Conservation (phyloP, 2,329 filamentous ascomycete species). For the Aspergillus brunneoviolaceus region DNA sequence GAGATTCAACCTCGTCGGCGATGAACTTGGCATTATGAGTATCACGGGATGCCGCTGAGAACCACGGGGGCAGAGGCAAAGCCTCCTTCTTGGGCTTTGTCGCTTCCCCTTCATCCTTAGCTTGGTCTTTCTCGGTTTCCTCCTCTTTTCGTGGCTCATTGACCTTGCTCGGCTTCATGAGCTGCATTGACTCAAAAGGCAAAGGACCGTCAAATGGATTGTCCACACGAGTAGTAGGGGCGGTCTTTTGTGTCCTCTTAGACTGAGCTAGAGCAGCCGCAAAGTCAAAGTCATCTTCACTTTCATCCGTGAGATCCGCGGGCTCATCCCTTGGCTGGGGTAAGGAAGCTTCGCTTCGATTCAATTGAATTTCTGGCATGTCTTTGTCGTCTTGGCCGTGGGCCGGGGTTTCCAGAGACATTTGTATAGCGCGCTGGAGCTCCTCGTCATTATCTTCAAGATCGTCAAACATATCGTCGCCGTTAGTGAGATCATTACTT, state of each 20-base stretch:
- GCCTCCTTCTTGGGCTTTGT: slow-evolving; percentile 30
- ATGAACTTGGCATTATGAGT: slow-evolving; percentile 31
- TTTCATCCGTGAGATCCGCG: slow-evolving; percentile 43
- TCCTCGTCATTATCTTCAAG: slow-evolving; percentile 65
- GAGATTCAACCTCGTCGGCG: slow-evolving; percentile 24
- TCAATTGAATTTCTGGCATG: slow-evolving; percentile 35
- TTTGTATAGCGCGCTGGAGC: slow-evolving; percentile 74
- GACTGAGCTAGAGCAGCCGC: slow-evolving; percentile 73
- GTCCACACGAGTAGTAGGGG: slow-evolving; percentile 34
- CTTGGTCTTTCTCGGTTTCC: slow-evolving; percentile 56
- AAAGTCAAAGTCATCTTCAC: slow-evolving; percentile 78
- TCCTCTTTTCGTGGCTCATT: slow-evolving; percentile 45
- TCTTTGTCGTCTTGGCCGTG: slow-evolving; percentile 40
- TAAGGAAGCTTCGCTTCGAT: slow-evolving; percentile 50
- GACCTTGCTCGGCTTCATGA: slow-evolving; percentile 60
- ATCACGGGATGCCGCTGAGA: slow-evolving; percentile 35
- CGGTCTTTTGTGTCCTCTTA: slow-evolving; percentile 56
- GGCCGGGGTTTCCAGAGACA: slow-evolving; percentile 64
- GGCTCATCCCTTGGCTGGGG: slow-evolving; percentile 26
- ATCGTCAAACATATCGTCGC: slow-evolving; percentile 60
- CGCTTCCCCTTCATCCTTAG: slow-evolving; percentile 61
- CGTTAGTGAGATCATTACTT: slow-evolving; percentile 25
- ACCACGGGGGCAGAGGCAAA: slow-evolving; percentile 49
- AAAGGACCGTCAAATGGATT: slow-evolving; percentile 74
- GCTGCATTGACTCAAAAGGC: slow-evolving; percentile 78